phyloP scores from a whole-genome alignment of 768 basidiomycete genomes.

The Crucibulum laeve region DNA sequence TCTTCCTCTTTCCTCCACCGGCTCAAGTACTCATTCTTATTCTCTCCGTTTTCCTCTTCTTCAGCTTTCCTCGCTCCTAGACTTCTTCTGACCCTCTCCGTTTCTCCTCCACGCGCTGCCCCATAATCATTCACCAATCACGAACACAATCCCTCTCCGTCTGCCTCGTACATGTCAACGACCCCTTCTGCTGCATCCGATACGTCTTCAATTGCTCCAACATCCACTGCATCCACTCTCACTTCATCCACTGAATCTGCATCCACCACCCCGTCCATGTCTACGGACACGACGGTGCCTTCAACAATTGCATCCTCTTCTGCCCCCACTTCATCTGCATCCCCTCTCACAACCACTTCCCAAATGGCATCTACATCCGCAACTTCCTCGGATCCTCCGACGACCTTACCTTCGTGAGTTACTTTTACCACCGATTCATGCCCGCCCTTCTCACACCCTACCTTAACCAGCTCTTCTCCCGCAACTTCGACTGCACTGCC shows the following conservation, averaged over 20 bases:
- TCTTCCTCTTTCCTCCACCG: no score
- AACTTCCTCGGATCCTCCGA: no score
- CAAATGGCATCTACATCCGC: constrained; percentile 16
- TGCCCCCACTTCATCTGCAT: constrained; percentile 4
- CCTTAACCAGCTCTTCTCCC: constrained; percentile 10
- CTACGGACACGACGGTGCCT: constrained; percentile 6
- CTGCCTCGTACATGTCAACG: neutral
- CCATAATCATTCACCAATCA: neutral
- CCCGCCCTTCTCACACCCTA: no score
- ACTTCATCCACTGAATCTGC: constrained; percentile 11
- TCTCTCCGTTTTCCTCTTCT: neutral
- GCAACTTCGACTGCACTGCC: constrained; percentile 8
- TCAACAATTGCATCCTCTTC: constrained; percentile 5
- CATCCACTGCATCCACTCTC: constrained; percentile 9
- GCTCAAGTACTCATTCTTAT: neutral
- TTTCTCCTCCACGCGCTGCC: neutral
- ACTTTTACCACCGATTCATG: no score
- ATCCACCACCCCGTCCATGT: constrained; percentile 9
- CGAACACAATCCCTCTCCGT: neutral
- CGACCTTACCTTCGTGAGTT: no score
- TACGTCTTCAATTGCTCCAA: neutral
- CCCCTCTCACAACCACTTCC: constrained; percentile 6
- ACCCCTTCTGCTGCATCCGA: neutral
- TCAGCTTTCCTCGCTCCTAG: neutral
- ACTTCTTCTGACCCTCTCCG: neutral